phyloP scores from a whole-genome alignment of 129 eudicot species.

The Flaveria robusta region DNA sequence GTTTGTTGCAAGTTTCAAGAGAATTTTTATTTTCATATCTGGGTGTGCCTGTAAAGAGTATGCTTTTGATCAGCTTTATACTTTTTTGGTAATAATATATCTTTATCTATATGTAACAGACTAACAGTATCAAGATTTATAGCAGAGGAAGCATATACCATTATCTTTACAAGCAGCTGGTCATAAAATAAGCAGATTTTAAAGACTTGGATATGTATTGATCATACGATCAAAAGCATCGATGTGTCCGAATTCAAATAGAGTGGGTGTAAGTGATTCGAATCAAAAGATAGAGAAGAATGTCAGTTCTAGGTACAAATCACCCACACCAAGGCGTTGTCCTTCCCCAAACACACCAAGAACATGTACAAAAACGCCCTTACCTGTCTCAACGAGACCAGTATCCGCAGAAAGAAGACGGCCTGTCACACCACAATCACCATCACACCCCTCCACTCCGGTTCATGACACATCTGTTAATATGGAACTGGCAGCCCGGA shows the following conservation, averaged over 20 bases:
- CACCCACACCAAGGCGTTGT: slow-evolving; percentile 68
- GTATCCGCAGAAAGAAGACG: slow-evolving; percentile 77
- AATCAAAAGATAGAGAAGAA: slow-evolving; percentile 56
- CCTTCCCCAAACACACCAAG: slow-evolving; percentile 65
- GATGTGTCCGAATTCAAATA: slow-evolving; percentile 60
- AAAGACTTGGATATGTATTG: slow-evolving; percentile 34
- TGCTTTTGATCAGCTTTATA: slow-evolving; percentile 51
- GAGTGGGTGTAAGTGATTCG: slow-evolving; percentile 59
- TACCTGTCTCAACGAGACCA: slow-evolving; percentile 56
- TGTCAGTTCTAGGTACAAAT: slow-evolving; percentile 75
- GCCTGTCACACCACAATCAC: slow-evolving; percentile 62
- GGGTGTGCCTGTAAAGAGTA: slow-evolving; percentile 63
- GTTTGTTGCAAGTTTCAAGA: slow-evolving; percentile 41
- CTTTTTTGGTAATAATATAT: slow-evolving; percentile 46
- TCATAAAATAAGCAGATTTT: neutral
- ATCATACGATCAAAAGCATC: slow-evolving; percentile 41
- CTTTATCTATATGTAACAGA: slow-evolving; percentile 36
- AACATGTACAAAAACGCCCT: slow-evolving; percentile 38
- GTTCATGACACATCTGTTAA: slow-evolving; percentile 56
- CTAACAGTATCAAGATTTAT: slow-evolving; percentile 34
- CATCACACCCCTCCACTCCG: slow-evolving; percentile 66
- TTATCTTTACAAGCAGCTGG: slow-evolving; percentile 18
- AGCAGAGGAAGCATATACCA: slow-evolving; percentile 48
- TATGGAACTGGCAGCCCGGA: slow-evolving; percentile 51
- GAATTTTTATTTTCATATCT: slow-evolving; percentile 48